Evolutionary conservation across 306 rosid genomes (phyloP).

Genomic region (Trifolium subterraneum): DNA sequence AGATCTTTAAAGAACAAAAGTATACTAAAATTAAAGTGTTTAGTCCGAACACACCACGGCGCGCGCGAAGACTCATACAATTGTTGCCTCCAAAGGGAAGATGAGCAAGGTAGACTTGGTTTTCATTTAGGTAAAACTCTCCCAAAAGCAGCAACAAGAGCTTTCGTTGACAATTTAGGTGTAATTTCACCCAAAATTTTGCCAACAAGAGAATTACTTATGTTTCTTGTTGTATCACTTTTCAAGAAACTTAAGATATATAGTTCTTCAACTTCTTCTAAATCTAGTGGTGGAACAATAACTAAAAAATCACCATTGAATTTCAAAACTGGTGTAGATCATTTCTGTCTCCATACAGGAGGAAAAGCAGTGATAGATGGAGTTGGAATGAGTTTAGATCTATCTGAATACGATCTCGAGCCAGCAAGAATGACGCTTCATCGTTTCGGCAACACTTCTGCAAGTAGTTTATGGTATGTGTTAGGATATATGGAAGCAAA

Average conservation of each 20-base stretch:
- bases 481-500: constrained; percentile 92
- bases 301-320: constrained; percentile 55
- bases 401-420: constrained; percentile 72
- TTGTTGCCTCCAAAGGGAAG: constrained; percentile 77
- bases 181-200: constrained; percentile 73
- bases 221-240: constrained; percentile 47
- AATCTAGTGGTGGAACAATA: neutral
- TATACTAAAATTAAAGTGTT: constrained; percentile 60
- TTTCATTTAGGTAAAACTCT: constrained; percentile 68
- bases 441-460: constrained; percentile 90
- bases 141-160: constrained; percentile 85
- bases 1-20: constrained; percentile 47
- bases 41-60: constrained; percentile 86
- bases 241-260: constrained; percentile 41
- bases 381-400: constrained; percentile 66
- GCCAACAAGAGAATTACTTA: constrained; percentile 67
- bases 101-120: constrained; percentile 63
- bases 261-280: neutral
- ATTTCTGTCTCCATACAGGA: constrained; percentile 86
- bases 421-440: constrained; percentile 95
- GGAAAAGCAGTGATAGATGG: constrained; percentile 95
- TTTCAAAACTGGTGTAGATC: constrained; percentile 73
- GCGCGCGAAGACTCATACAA: constrained; percentile 70
- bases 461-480: constrained; percentile 88
- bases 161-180: constrained; percentile 78